Base-by-base conservation (phyloP, 805 yeast species). In the Sungouiozyma ichnusensis region DNA sequence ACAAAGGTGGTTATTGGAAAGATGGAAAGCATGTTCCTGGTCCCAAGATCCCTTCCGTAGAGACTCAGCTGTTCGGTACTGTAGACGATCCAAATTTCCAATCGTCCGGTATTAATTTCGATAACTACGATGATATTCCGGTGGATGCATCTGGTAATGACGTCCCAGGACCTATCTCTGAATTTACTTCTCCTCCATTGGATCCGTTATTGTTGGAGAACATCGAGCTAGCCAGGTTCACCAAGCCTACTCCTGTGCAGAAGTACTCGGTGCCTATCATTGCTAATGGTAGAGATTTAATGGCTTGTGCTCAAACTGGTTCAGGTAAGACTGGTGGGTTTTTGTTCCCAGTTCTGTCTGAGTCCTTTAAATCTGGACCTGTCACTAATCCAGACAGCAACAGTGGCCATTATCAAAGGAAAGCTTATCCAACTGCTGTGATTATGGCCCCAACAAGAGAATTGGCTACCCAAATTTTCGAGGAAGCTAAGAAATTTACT, bases 281-380 rank as follows among this genome's bases (percentile, higher is more conserved):
- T 51, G 85, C 90, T 46, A 78, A 72, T 46, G 86, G 88, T 57
- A 78, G 95, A 68, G 95, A 85, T 68, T 75, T 85, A 68, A 86
- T 85, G 95, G 95, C 95, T 32, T 86, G 95, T 77, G 95, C 95
- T 46, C 95, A 86, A 73, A 85, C 95, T 54, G 95, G 95, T 81
- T 88, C 97, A 45, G 99, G 99, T 77, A 92, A 92, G 73, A 92
- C 99, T 62, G 98, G 97, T 76, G 99, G 98, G 53, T 92, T 92
- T 76, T 73, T 92, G 63, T 92, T 92, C 84, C 98, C 99, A 50
- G 95, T 92, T 43, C 74, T 92, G 55, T 83, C 95, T 38, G 87
- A 87, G 71, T 84, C 94, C 47, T 92, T 81, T 70, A 71, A 76
- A 64, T 76, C 72, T 55, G 98, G 98, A 41, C 98, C 98, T 43